A percentile compares a stretch with the other conserved stretches of the same genome.
Evolutionary conservation across 225 moss, liverwort and hornwort species (phyloP).

Genomic region (Pseudoscleropodium purum): DNA sequence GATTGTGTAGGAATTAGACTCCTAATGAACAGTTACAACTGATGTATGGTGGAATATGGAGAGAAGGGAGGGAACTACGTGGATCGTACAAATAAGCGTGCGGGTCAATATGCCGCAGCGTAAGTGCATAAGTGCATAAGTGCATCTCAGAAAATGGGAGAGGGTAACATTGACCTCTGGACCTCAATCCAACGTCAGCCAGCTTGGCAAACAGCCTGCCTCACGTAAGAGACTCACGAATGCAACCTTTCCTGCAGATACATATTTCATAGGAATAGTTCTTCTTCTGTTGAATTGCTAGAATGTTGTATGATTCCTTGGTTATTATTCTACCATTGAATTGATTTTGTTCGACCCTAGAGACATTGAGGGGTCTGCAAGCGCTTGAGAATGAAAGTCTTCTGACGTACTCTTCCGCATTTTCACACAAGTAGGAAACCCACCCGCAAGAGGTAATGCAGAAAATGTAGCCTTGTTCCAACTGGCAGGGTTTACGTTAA

Average conservation of each 20-base stretch:
- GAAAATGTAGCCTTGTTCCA: not conserved
- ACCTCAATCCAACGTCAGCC: constrained; percentile 56
- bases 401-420: not conserved
- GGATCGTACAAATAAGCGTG: constrained; percentile 58
- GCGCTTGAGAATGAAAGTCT: not conserved
- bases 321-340: not conserved
- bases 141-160: constrained; percentile 61
- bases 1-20: too few species aligned
- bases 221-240: constrained; percentile 44
- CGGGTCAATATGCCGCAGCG: constrained; percentile 62
- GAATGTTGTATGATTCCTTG: not conserved
- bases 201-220: constrained; percentile 56
- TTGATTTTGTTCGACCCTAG: not conserved
- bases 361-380: not conserved
- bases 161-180: constrained; percentile 69
- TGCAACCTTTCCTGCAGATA: not conserved
- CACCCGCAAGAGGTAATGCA: not conserved
- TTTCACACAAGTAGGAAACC: not conserved
- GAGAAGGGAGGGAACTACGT: too few species aligned
- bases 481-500: not conserved
- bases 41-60: too few species aligned
- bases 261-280: not conserved
- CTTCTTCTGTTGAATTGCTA: not conserved
- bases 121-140: constrained; percentile 36
- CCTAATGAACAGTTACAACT: too few species aligned